A percentile compares a stretch with the other conserved stretches of the same genome.
Evolutionary conservation across 192 early-diverging fungal species (phyloP).

Genomic region (Chytriomyces confervae): DNA sequence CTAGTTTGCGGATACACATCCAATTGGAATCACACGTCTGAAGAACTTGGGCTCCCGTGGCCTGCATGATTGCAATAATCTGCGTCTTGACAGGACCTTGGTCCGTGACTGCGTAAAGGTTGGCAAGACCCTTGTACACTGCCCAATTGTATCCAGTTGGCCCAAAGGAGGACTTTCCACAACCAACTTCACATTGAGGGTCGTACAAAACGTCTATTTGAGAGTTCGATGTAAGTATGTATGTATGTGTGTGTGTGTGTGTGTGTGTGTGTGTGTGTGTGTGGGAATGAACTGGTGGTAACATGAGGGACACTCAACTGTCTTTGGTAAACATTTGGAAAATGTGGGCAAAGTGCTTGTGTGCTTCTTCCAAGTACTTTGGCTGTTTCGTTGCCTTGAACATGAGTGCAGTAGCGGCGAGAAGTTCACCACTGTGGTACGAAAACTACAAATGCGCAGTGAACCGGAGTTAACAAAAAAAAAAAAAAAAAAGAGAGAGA

Average conservation of each 20-base stretch:
- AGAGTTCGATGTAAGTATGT: too few relatives aligned
- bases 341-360: constrained; percentile 11
- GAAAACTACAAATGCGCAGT: not conserved
- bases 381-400: constrained; percentile 28
- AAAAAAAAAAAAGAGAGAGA: too few relatives aligned
- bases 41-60: constrained; percentile 7
- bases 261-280: not conserved
- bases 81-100: not conserved
- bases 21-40: constrained; percentile 13
- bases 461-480: too few relatives aligned
- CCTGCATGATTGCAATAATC: constrained; percentile 1
- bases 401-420: constrained; percentile 11
- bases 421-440: constrained; percentile 36
- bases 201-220: not conserved
- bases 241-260: not conserved
- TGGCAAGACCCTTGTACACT: constrained; percentile 31
- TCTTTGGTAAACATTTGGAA: constrained; percentile 6
- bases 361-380: constrained; percentile 31
- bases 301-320: not conserved
- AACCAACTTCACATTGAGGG: not conserved
- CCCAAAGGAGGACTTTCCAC: not conserved
- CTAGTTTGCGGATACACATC: constrained; percentile 21
- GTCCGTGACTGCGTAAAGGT: constrained; percentile 11
- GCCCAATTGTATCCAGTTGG: constrained; percentile 31
- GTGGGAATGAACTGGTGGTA: too few relatives aligned